Evolutionary conservation across 306 rosid species (phyloP).

Genomic region (Purshia tridentata): DNA sequence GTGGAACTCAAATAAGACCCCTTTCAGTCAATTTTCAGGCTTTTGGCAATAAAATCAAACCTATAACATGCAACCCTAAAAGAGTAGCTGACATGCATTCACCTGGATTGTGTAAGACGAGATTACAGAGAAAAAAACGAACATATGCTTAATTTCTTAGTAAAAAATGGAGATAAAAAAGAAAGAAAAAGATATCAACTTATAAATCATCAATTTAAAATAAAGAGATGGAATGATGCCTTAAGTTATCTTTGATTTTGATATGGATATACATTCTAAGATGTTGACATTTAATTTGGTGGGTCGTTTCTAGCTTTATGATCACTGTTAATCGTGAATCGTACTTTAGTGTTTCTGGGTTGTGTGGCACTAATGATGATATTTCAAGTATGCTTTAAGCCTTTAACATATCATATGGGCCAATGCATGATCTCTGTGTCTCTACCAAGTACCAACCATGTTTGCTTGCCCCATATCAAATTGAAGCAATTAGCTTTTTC

Average conservation of each 20-base stretch:
- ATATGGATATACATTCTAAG: background rate
- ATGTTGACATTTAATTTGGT: background rate
- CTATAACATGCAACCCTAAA: background rate
- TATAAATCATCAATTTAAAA: background rate
- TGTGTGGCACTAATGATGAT: constrained; percentile 30
- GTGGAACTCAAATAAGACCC: constrained; percentile 6
- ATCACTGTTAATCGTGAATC: background rate
- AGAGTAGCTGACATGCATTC: constrained; percentile 10
- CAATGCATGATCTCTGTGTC: constrained; percentile 19
- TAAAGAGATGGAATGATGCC: background rate
- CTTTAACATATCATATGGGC: background rate
- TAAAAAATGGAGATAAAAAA: background rate
- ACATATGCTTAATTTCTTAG: background rate
- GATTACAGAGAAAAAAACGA: background rate
- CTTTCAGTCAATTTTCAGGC: background rate
- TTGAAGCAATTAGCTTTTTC: background rate
- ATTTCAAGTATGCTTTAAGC: constrained; percentile 14
- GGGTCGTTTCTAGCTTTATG: background rate
- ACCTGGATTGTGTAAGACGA: too few relatives aligned
- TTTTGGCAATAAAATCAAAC: constrained; percentile 4
- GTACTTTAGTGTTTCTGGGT: background rate
- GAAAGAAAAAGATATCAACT: background rate
- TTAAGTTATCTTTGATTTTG: background rate
- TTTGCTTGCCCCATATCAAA: background rate
- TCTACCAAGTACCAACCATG: constrained; percentile 28